A percentile compares a stretch with the other conserved stretches of the same genome.
Conservation (phyloP, 164 flowering plant genomes). For the Magnolia kwangsiensis region DNA sequence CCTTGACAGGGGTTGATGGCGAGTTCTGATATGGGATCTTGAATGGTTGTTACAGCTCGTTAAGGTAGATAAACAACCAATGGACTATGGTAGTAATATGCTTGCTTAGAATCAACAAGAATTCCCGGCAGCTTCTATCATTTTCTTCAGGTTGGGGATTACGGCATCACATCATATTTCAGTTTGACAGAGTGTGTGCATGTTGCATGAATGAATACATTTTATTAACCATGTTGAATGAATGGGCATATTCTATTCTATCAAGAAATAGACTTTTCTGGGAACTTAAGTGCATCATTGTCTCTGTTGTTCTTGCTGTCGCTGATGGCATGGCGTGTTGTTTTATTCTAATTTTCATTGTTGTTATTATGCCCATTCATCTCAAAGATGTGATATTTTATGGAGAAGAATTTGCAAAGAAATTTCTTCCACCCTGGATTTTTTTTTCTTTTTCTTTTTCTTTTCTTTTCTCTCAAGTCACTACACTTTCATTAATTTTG, state of each 20-base stretch:
- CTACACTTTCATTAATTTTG: background rate
- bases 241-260: background rate
- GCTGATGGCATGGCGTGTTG: background rate
- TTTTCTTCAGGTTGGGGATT: background rate
- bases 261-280: background rate
- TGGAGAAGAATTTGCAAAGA: too few relatives aligned
- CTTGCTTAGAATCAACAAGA: too few relatives aligned
- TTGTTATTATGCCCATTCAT: too few relatives aligned
- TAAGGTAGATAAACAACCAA: too few relatives aligned
- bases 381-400: too few relatives aligned
- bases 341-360: too few relatives aligned
- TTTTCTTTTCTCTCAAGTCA: background rate
- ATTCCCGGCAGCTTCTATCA: too few relatives aligned
- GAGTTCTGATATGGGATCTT: too few relatives aligned
- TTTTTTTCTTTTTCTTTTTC: background rate
- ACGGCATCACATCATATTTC: background rate
- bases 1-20: too few relatives aligned
- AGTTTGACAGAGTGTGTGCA: background rate
- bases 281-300: background rate
- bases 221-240: background rate
- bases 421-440: background rate
- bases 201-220: background rate
- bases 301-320: background rate
- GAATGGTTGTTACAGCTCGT: too few relatives aligned
- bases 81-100: too few relatives aligned